Evolutionary conservation across 441 rosid genomes (phyloP).

Genomic region (Mallotus japonicus): DNA sequence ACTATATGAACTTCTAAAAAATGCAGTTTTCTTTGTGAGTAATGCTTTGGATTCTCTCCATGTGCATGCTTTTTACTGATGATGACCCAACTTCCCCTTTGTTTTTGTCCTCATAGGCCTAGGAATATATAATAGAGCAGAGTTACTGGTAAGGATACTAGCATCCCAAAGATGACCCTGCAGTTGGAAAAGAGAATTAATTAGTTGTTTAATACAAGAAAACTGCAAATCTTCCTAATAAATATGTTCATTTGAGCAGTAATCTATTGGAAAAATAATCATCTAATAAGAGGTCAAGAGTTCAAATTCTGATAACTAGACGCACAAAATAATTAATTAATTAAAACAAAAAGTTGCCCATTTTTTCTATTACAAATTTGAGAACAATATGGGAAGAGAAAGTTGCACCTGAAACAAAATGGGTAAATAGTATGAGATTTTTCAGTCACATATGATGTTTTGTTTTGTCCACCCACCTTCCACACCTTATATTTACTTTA

Average conservation of each 20-base stretch:
- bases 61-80: conserved; percentile 1
- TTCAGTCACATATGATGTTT: background rate
- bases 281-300: too few species aligned
- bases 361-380: too few species aligned
- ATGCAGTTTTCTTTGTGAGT: background rate
- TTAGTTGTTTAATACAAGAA: background rate
- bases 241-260: too few species aligned
- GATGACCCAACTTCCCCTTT: background rate
- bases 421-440: background rate
- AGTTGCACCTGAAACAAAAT: background rate
- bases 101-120: conserved; percentile 37
- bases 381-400: too few species aligned
- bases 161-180: conserved; percentile 85
- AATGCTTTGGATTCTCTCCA: conserved; percentile 20
- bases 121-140: conserved; percentile 59
- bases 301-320: too few species aligned
- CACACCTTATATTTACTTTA: background rate
- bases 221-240: too few species aligned
- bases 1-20: background rate
- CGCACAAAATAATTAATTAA: too few species aligned
- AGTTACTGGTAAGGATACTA: conserved; percentile 70
- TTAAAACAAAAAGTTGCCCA: too few species aligned
- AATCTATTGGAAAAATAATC: too few species aligned
- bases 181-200: conserved; percentile 13
- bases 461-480: background rate